Percentiles rank a stretch among this genome's conserved stretches.
These are phyloP conservation scores for Stereum hirsutum DNA, from an alignment of 1,284 basidiomycete genomes.

Conservation along the genomic window DNA sequence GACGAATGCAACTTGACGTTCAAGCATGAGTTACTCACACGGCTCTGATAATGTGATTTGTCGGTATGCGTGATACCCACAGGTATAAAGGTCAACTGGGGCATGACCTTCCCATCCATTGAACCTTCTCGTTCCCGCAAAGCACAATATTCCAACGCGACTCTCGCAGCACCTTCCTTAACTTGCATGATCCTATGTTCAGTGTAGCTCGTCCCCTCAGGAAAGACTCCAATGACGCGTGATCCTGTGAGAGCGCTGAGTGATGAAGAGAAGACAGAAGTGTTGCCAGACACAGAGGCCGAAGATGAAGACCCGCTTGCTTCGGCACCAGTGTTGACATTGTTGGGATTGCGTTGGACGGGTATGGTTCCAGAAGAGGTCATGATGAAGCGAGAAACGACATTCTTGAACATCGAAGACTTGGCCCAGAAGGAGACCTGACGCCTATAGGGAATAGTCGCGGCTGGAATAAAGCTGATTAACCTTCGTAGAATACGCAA, in stretches of 20 bases:
- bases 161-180: conserved; percentile 70
- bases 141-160: conserved; percentile 69
- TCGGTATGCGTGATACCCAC: conserved; percentile 69
- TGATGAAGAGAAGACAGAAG: conserved; percentile 50
- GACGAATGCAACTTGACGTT: conserved; percentile 6
- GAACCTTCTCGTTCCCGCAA: conserved; percentile 22
- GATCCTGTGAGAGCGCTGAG: conserved; percentile 49
- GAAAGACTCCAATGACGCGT: conserved; percentile 67
- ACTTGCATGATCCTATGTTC: conserved; percentile 60
- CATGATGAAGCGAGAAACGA: conserved; percentile 44
- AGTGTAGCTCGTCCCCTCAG: conserved; percentile 62
- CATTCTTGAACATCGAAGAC: conserved; percentile 53
- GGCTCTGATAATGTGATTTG: conserved; percentile 60
- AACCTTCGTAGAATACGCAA: not conserved
- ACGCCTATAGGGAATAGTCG: conserved; percentile 49
- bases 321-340: not conserved
- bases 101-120: conserved; percentile 11
- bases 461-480: conserved; percentile 22
- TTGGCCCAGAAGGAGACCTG: conserved; percentile 74
- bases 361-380: conserved; percentile 68
- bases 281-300: not conserved
- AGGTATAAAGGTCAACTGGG: conserved; percentile 46
- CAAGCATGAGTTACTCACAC: conserved; percentile 23
- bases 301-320: not conserved
- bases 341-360: conserved; percentile 50